These are phyloP conservation scores for Penicillium sp. DNA, from an alignment of 2,329 filamentous ascomycete genomes.

Conservation along the genomic window DNA sequence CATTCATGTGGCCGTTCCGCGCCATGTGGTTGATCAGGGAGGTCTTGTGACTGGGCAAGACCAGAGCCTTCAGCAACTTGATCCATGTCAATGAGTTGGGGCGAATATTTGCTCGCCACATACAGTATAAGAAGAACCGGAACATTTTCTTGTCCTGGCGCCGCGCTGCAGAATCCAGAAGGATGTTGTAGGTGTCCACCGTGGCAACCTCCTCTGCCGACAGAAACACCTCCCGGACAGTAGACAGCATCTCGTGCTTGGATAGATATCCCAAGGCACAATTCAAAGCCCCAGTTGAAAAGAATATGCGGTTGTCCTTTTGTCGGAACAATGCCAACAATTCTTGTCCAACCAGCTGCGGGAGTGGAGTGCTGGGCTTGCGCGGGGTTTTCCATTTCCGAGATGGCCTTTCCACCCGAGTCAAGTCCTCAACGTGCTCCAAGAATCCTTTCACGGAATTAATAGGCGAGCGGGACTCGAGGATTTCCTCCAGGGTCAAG, in stretches of 20 bases:
- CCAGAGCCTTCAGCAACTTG: constrained; percentile 32
- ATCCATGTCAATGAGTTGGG: constrained; percentile 44
- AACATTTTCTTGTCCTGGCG: constrained; percentile 39
- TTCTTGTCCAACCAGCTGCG: constrained; percentile 18
- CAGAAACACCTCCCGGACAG: constrained; percentile 33
- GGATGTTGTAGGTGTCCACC: constrained; percentile 43
- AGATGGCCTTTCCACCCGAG: constrained; percentile 4
- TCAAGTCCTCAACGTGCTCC: constrained; percentile 38
- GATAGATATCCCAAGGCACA: constrained; percentile 37
- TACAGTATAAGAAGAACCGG: constrained; percentile 34
- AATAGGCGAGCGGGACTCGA: constrained; percentile 13
- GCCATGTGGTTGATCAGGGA: constrained; percentile 30
- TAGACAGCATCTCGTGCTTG: constrained; percentile 27
- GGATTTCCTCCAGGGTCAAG: constrained; percentile 11
- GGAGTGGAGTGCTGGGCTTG: constrained; percentile 12
- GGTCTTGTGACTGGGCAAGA: constrained; percentile 23
- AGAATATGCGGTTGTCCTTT: constrained; percentile 24
- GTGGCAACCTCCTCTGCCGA: constrained; percentile 35
- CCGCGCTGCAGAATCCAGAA: constrained; percentile 38
- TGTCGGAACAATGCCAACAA: constrained; percentile 32
- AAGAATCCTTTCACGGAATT: constrained; percentile 36
- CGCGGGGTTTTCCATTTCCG: constrained; percentile 8
- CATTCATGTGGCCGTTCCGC: constrained; percentile 29
- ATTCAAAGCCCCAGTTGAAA: constrained; percentile 43
- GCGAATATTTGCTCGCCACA: constrained; percentile 35